Evolutionary conservation across 345 rosid species (phyloP).

Genomic region (Corchorus capsularis): DNA sequence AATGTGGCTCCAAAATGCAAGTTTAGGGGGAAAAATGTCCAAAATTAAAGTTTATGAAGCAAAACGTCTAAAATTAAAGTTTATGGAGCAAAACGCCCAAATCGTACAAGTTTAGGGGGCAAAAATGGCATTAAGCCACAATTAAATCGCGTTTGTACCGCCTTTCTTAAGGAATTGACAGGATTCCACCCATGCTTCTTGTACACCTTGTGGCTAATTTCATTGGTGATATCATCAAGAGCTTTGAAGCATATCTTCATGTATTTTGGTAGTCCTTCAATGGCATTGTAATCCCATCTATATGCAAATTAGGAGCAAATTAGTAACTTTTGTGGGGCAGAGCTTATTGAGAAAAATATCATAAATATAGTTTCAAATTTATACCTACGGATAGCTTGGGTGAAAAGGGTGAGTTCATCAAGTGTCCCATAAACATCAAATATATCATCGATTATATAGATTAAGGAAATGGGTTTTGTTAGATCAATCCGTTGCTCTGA

Average conservation of each 20-base stretch:
- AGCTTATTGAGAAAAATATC: background rate
- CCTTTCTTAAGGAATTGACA: constrained; percentile 35
- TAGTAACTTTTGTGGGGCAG: background rate
- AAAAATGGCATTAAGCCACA: no score
- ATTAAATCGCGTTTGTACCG: constrained; percentile 28
- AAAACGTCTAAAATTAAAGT: no score
- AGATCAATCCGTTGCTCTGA: constrained; percentile 49
- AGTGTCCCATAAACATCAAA: constrained; percentile 49
- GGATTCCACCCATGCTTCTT: constrained; percentile 45
- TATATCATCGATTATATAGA: constrained; percentile 59
- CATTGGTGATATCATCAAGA: constrained; percentile 40
- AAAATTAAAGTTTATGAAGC: no score
- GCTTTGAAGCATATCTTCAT: constrained; percentile 49
- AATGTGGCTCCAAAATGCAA: no score
- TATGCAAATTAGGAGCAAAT: background rate
- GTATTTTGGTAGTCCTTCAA: constrained; percentile 36
- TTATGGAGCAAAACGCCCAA: no score
- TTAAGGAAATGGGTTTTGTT: constrained; percentile 53
- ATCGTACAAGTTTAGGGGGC: no score
- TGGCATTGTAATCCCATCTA: constrained; percentile 46
- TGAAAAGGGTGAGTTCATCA: constrained; percentile 50
- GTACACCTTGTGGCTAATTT: constrained; percentile 38
- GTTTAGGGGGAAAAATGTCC: no score
- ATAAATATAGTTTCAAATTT: no score
- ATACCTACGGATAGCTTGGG: constrained; percentile 44